Conservation (phyloP, 306 rosid genomes). For the Dicorynia guianensis region DNA sequence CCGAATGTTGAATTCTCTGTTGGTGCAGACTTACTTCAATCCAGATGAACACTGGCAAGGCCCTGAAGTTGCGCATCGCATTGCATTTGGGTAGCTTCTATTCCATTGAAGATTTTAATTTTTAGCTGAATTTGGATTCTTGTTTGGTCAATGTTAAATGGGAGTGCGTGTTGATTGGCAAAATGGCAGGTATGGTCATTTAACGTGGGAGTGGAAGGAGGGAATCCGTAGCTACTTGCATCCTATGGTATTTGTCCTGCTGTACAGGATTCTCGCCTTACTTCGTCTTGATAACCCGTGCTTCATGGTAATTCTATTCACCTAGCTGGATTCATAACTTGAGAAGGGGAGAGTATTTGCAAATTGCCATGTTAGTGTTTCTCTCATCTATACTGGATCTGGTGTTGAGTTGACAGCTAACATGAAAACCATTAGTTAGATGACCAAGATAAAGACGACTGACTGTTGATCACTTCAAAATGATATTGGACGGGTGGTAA, state of each 20-base stretch:
- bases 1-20: slow-evolving; percentile 74
- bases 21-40: slow-evolving; percentile 87
- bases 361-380: not conserved
- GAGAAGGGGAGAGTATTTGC: not conserved
- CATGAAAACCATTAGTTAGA: not conserved
- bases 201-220: slow-evolving; percentile 96
- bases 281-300: slow-evolving; percentile 76
- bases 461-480: not conserved
- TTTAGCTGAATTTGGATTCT: slow-evolving; percentile 2
- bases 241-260: slow-evolving; percentile 76
- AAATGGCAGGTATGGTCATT: slow-evolving; percentile 78
- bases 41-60: slow-evolving; percentile 99
- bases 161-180: slow-evolving; percentile 1
- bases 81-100: slow-evolving; percentile 71
- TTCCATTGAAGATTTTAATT: not conserved
- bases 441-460: not conserved
- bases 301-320: slow-evolving; percentile 69
- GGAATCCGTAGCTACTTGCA: slow-evolving; percentile 93
- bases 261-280: slow-evolving; percentile 68
- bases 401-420: not conserved
- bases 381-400: not conserved
- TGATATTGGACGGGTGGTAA: not conserved
- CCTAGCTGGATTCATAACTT: not conserved
- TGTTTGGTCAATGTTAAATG: slow-evolving; percentile 24
- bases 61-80: slow-evolving; percentile 89